phyloP scores from a whole-genome alignment of 2,329 filamentous ascomycete species.

The Xylaria sp. region DNA sequence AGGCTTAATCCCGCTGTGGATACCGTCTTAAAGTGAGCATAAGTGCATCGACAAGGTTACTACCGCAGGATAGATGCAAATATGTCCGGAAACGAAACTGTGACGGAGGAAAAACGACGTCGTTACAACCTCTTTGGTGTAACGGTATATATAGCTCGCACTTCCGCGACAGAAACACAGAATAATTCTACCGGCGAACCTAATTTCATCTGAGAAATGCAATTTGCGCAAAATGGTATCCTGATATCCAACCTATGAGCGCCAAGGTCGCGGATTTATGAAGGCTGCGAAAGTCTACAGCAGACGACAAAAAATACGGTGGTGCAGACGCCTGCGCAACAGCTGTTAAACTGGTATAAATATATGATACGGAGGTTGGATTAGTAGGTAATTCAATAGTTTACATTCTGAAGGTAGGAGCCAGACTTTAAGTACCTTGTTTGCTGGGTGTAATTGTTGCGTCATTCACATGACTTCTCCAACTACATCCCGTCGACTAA shows the following conservation, averaged over 20 bases:
- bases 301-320: not conserved
- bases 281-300: not conserved
- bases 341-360: too few species aligned
- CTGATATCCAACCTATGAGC: too few species aligned
- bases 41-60: not conserved
- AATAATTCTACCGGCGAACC: not conserved
- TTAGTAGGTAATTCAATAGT: not conserved
- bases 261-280: not conserved
- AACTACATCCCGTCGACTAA: not conserved
- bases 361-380: too few species aligned
- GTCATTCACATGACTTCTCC: constrained; percentile 21
- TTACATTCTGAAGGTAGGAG: too few species aligned
- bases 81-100: not conserved
- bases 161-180: too few species aligned
- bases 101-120: too few species aligned
- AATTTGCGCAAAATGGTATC: not conserved
- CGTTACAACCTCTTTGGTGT: too few species aligned
- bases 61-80: not conserved
- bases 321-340: not conserved
- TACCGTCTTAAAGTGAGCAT: not conserved
- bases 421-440: not conserved
- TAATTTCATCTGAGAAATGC: not conserved
- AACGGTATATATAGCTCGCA: too few species aligned
- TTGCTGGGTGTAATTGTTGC: constrained; percentile 25
- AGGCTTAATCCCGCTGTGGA: too few species aligned